Evolutionary conservation across 768 basidiomycete genomes (phyloP).

Genomic region (Pulveroboletus sp.): DNA sequence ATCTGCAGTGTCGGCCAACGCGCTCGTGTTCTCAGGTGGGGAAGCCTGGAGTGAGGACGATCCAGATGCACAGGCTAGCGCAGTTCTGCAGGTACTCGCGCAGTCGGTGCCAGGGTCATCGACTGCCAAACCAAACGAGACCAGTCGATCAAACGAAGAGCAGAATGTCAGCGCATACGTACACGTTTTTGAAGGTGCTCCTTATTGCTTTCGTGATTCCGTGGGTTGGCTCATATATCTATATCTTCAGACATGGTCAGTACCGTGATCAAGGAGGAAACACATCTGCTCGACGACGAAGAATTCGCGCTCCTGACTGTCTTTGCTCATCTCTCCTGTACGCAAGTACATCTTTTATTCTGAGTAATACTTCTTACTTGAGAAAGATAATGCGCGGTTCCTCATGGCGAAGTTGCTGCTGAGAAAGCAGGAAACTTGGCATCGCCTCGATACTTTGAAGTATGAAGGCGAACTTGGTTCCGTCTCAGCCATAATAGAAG

Average conservation of each 20-base stretch:
- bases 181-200: slow-evolving; percentile 27
- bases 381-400: slow-evolving; percentile 51
- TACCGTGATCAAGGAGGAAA: slow-evolving; percentile 47
- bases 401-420: slow-evolving; percentile 60
- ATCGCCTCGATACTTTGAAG: slow-evolving; percentile 42
- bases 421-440: slow-evolving; percentile 53
- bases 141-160: neutral
- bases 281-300: slow-evolving; percentile 44
- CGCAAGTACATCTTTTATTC: slow-evolving; percentile 20
- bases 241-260: slow-evolving; percentile 48
- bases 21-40: slow-evolving; percentile 31
- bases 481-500: slow-evolving; percentile 31
- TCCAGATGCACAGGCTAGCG: slow-evolving; percentile 2
- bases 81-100: slow-evolving; percentile 6
- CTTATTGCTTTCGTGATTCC: neutral
- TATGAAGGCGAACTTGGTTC: slow-evolving; percentile 41
- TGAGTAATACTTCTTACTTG: slow-evolving; percentile 5
- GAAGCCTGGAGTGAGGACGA: slow-evolving; percentile 18
- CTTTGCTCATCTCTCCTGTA: slow-evolving; percentile 48
- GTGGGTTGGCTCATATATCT: neutral
- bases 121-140: neutral
- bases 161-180: slow-evolving; percentile 25
- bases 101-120: slow-evolving; percentile 13
- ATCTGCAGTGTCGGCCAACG: slow-evolving; percentile 14
- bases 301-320: slow-evolving; percentile 44